Percentiles rank a stretch among this genome's conserved stretches.
These are phyloP conservation scores for Fusarium sp. DNA, from an alignment of 2,329 filamentous ascomycete genomes.

Conservation along the genomic window DNA sequence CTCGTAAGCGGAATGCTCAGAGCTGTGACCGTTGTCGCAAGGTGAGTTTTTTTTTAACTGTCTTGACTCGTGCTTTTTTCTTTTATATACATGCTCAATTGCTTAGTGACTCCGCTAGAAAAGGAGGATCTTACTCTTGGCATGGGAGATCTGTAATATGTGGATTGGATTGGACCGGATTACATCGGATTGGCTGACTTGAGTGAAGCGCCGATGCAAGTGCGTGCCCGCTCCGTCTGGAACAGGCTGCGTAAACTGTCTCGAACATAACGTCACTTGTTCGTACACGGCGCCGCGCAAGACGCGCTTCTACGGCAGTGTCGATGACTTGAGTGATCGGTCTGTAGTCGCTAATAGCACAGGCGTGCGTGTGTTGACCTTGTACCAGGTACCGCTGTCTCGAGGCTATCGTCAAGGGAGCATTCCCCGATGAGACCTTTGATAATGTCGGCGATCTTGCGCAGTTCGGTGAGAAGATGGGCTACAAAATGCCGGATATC, in stretches of 20 bases:
- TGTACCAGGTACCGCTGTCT: conserved; percentile 52
- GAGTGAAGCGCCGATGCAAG: conserved; percentile 52
- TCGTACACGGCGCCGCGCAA: conserved; percentile 54
- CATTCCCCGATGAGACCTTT: conserved; percentile 52
- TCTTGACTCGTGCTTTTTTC: neutral
- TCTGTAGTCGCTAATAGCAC: conserved; percentile 34
- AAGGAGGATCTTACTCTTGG: neutral
- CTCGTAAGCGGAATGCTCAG: conserved; percentile 53
- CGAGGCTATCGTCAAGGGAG: conserved; percentile 54
- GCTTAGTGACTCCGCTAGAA: too few species aligned
- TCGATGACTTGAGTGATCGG: conserved; percentile 56
- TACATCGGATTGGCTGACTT: neutral
- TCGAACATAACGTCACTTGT: conserved; percentile 52
- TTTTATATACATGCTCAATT: too few species aligned
- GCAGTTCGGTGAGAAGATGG: conserved; percentile 49
- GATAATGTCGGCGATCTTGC: conserved; percentile 51
- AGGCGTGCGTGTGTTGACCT: neutral
- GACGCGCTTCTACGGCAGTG: conserved; percentile 55
- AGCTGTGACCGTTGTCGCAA: conserved; percentile 56
- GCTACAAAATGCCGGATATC: conserved; percentile 54
- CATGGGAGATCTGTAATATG: conserved; percentile 4
- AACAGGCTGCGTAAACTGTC: conserved; percentile 52
- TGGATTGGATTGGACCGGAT: neutral
- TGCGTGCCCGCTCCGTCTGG: conserved; percentile 51
- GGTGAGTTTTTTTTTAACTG: conserved; percentile 31